phyloP scores from a whole-genome alignment of 331 rosid species.

The Pyrus hybrid region DNA sequence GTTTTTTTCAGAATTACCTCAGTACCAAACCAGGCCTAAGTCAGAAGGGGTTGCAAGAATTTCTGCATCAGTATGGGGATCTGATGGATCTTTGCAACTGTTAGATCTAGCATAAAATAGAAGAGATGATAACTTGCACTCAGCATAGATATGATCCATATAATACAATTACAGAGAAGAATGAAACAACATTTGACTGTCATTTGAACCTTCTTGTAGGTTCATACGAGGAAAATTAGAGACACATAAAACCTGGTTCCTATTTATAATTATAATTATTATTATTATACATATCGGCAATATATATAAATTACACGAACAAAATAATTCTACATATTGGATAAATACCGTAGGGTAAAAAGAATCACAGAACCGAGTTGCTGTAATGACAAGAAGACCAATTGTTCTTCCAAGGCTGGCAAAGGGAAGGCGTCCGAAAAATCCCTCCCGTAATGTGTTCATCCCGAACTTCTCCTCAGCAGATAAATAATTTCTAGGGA shows the following conservation, averaged over 20 bases:
- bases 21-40: no score
- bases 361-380: conserved; percentile 40
- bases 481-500: not conserved
- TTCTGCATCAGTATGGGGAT: no score
- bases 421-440: not conserved
- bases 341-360: conserved; percentile 15
- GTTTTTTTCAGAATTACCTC: no score
- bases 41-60: no score
- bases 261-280: not conserved
- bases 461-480: conserved; percentile 6
- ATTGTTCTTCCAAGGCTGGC: conserved; percentile 18
- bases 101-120: not conserved
- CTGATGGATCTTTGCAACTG: not conserved
- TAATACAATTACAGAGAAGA: not conserved
- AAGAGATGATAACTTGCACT: not conserved
- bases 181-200: not conserved
- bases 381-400: conserved; percentile 15
- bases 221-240: conserved; percentile 32
- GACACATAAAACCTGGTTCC: not conserved
- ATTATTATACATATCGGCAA: not conserved
- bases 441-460: conserved; percentile 11
- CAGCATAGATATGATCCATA: not conserved
- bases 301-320: conserved; percentile 38
- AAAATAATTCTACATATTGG: conserved; percentile 39
- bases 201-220: conserved; percentile 30